Conservation (phyloP, 2,329 filamentous ascomycete species). For the Dactylellina cionopaga region DNA sequence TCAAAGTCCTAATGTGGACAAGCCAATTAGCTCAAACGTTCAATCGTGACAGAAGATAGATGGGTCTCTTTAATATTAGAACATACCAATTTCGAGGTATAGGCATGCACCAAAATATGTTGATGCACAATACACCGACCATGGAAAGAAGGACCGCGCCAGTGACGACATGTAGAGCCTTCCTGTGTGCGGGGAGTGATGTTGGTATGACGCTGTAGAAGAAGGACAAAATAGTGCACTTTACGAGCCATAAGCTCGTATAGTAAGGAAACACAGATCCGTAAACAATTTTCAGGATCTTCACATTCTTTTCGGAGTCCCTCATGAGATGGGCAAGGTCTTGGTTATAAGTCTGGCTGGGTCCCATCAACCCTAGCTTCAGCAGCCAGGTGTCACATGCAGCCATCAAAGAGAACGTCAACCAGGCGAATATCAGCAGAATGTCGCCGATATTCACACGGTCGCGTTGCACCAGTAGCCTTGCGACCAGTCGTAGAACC, state of each 20-base stretch:
- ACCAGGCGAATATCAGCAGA: constrained; percentile 43
- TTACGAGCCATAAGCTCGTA: constrained; percentile 39
- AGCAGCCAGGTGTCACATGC: constrained; percentile 48
- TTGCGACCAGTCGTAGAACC: constrained; percentile 36
- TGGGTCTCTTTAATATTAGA: no score
- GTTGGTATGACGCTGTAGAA: constrained; percentile 44
- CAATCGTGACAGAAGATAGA: no score
- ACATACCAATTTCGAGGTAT: constrained; percentile 44
- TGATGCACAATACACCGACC: constrained; percentile 29
- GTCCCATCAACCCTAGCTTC: constrained; percentile 38
- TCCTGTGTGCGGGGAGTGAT: constrained; percentile 27
- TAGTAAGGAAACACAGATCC: constrained; percentile 42
- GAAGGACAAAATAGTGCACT: constrained; percentile 40
- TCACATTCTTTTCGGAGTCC: constrained; percentile 18
- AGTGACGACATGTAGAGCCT: constrained; percentile 29
- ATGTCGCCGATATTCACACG: constrained; percentile 47
- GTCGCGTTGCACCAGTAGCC: constrained; percentile 46
- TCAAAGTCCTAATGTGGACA: constrained; percentile 45
- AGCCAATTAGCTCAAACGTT: no score
- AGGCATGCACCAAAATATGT: constrained; percentile 48
- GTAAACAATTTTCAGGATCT: constrained; percentile 47
- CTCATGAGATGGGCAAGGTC: constrained; percentile 23
- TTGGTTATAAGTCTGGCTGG: constrained; percentile 29
- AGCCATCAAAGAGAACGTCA: constrained; percentile 37
- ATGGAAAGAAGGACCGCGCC: constrained; percentile 32